Conservation (phyloP, 805 yeast genomes). For the Cyberlindnera mrakii region DNA sequence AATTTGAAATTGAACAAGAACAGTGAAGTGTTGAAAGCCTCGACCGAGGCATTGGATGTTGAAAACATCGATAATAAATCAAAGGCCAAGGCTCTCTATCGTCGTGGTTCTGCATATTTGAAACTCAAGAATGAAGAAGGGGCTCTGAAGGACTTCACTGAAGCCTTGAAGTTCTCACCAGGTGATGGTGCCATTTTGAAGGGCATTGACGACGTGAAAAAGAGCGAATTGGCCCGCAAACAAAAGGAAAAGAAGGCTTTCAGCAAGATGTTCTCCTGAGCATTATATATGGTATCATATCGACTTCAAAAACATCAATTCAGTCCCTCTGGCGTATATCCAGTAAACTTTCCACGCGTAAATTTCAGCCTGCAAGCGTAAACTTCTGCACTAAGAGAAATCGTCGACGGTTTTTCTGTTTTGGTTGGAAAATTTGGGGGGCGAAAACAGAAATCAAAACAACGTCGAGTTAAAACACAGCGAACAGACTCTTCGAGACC, state of each 20-base stretch:
- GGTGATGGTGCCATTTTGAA: conserved; percentile 64
- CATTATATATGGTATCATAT: not conserved
- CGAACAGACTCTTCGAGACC: not conserved
- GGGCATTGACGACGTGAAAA: conserved; percentile 57
- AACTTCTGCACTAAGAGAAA: conserved; percentile 3
- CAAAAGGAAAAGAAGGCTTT: conserved; percentile 71
- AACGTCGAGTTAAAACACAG: not conserved
- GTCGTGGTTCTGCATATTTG: conserved; percentile 75
- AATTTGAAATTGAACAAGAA: conserved; percentile 59
- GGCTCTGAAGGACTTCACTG: conserved; percentile 60
- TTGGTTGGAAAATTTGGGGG: conserved; percentile 1
- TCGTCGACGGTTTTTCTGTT: not conserved
- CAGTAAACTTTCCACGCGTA: conserved; percentile 4
- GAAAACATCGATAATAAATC: conserved; percentile 53
- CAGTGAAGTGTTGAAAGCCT: conserved; percentile 47
- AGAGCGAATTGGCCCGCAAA: conserved; percentile 42
- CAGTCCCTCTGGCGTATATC: too few species aligned
- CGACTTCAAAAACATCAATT: too few species aligned
- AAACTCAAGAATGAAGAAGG: conserved; percentile 60
- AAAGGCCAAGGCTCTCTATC: conserved; percentile 77
- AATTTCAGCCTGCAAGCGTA: conserved; percentile 8
- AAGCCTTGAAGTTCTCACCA: conserved; percentile 61
- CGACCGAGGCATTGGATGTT: conserved; percentile 61
- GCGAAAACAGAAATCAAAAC: not conserved
- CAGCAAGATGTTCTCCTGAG: conserved; percentile 54